phyloP scores from a whole-genome alignment of 2,329 filamentous ascomycete genomes.

The Botryotinia calthae region DNA sequence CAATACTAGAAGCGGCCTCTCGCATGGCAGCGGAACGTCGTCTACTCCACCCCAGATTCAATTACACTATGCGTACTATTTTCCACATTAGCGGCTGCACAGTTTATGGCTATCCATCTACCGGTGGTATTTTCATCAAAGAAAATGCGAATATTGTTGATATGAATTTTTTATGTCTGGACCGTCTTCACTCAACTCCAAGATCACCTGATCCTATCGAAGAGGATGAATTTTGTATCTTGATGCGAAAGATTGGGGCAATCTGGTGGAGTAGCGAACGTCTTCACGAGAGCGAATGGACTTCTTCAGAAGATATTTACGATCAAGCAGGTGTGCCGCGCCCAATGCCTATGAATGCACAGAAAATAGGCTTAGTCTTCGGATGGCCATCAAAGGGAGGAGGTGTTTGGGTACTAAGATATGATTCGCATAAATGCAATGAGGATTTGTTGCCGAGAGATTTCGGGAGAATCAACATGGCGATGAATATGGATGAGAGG shows the following conservation, averaged over 20 bases:
- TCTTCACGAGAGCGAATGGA: background rate
- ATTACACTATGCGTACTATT: slow-evolving; percentile 4
- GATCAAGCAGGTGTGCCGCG: background rate
- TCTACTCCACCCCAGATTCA: background rate
- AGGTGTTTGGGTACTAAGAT: slow-evolving; percentile 1
- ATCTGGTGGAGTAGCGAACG: slow-evolving; percentile 2
- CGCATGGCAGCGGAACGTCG: background rate
- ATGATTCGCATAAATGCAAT: background rate
- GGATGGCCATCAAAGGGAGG: background rate
- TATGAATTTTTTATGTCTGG: background rate
- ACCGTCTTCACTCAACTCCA: background rate
- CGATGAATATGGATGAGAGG: background rate
- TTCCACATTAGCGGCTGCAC: background rate
- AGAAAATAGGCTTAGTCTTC: background rate
- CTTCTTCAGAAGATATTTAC: background rate
- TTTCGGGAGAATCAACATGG: slow-evolving; percentile 2
- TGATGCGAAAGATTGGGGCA: background rate
- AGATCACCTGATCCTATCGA: background rate
- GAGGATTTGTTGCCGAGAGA: background rate
- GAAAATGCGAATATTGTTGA: background rate
- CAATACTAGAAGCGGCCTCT: background rate
- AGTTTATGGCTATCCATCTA: slow-evolving; percentile 1
- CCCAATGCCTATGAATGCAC: background rate
- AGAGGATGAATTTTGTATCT: background rate
- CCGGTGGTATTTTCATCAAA: background rate